phyloP scores from a whole-genome alignment of 179 eudicot species.

The Patellifolia procumbens region DNA sequence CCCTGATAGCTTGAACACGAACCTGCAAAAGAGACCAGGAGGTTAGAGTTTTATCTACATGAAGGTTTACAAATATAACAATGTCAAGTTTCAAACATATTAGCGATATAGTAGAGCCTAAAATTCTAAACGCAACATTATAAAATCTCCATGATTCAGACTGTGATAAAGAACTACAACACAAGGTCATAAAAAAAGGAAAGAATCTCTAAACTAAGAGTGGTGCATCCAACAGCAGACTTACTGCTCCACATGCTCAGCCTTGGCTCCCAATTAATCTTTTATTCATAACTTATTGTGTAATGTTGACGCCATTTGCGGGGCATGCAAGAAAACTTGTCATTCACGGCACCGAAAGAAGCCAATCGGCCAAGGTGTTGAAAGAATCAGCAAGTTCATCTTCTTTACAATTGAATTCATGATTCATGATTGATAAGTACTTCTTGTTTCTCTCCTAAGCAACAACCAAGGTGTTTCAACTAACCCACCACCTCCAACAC shows the following conservation, averaged over 20 bases:
- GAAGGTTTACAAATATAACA: background rate
- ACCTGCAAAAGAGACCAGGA: conserved; percentile 46
- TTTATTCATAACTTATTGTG: background rate
- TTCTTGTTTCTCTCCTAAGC: no score
- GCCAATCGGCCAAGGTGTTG: no score
- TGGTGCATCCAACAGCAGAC: background rate
- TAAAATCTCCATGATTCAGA: background rate
- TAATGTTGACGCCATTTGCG: background rate
- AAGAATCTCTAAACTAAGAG: background rate
- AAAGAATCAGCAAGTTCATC: no score
- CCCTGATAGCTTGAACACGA: conserved; percentile 96
- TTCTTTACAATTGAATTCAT: no score
- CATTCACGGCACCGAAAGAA: no score
- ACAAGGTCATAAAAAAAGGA: no score
- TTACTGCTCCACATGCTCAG: no score
- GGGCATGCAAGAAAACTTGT: no score
- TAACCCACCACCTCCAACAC: no score
- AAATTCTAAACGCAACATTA: background rate
- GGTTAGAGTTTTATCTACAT: conserved; percentile 7
- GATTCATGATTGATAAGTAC: no score
- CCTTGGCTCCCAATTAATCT: background rate
- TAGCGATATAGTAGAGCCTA: background rate
- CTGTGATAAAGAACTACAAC: background rate
- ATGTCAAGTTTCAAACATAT: background rate
- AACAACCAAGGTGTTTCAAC: no score